Evolutionary conservation across 345 rosid genomes (phyloP), one percentile per base, ranked within the genome.

Genomic region (Clarkia xantiana): DNA sequence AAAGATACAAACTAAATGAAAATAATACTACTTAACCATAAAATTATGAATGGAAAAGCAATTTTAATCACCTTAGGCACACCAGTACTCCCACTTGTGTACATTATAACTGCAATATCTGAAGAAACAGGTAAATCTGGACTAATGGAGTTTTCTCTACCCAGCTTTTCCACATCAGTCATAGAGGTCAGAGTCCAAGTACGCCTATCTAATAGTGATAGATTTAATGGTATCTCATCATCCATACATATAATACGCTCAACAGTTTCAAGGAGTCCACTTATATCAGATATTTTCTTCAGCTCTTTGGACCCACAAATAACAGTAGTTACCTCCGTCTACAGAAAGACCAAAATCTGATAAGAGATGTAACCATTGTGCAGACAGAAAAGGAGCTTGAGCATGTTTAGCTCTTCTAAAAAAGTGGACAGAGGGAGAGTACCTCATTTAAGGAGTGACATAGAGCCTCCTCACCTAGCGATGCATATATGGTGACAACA

Each of bases 41-140:
- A 42, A 42, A 15, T n/a, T 10, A 49, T 15, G 36, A 29, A 11
- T 18, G 2, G 48, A 45, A 45, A 45, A 1, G 1, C 11, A 14
- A 53, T 42, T 29, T 16, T 7, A 14, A 34, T 11, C 18, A 87
- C 99, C 95, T 93, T 93, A 14, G 97, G 97, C 77, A 87, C 62
- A 22, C 99, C 95, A 58, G 97, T 84, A 68, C 99, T 87, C 54
- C 99, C 99, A 77, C 99, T 93, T 51, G 99, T 93, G 62, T 87
- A 93, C 99, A 93, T 87, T 58, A 93, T 82, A 55, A 93, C 94
- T 48, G 96, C 99, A 63, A 82, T 65, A 67, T 93, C 99, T 57
- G 78, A 72, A 52, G 87, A 43, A 58, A 70, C 64, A 10, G 99
- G 99, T 51, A 82, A 77, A 64, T 70, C 82, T n/a, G 95, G 76